phyloP scores from a whole-genome alignment of 306 rosid genomes.

The Pterocarpus macrocarpus region DNA sequence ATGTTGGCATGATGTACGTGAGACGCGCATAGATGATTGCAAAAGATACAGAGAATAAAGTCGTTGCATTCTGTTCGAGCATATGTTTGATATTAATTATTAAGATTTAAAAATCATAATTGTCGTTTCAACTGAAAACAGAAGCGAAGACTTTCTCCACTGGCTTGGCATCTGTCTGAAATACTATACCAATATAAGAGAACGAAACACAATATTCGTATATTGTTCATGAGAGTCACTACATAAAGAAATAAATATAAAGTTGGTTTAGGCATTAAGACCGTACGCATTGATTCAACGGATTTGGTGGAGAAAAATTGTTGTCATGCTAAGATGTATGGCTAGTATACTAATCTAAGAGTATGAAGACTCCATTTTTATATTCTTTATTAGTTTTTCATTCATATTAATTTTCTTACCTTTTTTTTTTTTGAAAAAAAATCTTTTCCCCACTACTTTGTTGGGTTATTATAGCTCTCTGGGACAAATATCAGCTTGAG shows the following conservation, averaged over 20 bases:
- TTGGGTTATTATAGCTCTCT: background rate
- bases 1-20: constrained; percentile 17
- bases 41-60: constrained; percentile 34
- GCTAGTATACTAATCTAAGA: background rate
- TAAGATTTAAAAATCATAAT: constrained; percentile 9
- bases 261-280: constrained; percentile 26
- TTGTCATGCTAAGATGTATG: constrained; percentile 3
- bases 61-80: constrained; percentile 12
- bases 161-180: constrained; percentile 34
- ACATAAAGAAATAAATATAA: no score
- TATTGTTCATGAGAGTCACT: background rate
- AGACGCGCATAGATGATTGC: background rate
- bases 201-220: background rate
- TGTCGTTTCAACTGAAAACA: background rate
- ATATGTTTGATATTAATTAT: constrained; percentile 7
- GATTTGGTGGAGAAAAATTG: background rate
- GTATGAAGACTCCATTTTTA: background rate
- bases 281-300: constrained; percentile 28
- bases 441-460: background rate
- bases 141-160: constrained; percentile 26
- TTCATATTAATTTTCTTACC: background rate
- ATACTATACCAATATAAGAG: background rate
- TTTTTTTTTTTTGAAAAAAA: background rate
- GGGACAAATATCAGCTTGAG: background rate
- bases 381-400: background rate